phyloP scores from a whole-genome alignment of 2,329 filamentous ascomycete species.

The Leptographium wingfieldii region DNA sequence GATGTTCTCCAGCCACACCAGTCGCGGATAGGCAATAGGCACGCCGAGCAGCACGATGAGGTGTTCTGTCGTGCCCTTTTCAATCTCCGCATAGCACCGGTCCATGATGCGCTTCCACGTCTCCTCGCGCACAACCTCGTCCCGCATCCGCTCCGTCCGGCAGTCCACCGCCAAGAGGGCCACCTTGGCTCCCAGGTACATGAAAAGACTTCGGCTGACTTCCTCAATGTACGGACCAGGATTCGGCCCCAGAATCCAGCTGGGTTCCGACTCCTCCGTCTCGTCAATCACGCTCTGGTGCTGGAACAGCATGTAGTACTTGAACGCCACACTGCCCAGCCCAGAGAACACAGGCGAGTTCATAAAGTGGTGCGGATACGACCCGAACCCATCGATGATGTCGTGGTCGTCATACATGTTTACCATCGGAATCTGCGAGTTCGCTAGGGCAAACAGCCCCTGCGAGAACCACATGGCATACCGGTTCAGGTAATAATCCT shows the following conservation, averaged over 20 bases:
- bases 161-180: slow-evolving; percentile 82
- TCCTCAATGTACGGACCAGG: slow-evolving; percentile 88
- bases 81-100: slow-evolving; percentile 68
- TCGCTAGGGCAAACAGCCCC: slow-evolving; percentile 84
- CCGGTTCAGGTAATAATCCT: slow-evolving; percentile 74
- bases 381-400: slow-evolving; percentile 83
- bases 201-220: slow-evolving; percentile 71
- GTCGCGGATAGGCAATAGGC: slow-evolving; percentile 66
- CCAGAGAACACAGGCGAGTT: slow-evolving; percentile 79
- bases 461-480: slow-evolving; percentile 96
- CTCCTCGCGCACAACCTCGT: slow-evolving; percentile 66
- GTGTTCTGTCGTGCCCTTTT: slow-evolving; percentile 77
- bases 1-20: slow-evolving; percentile 61
- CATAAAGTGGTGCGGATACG: slow-evolving; percentile 89
- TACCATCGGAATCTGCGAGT: slow-evolving; percentile 92
- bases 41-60: slow-evolving; percentile 77
- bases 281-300: slow-evolving; percentile 81
- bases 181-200: slow-evolving; percentile 67
- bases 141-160: slow-evolving; percentile 75
- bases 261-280: slow-evolving; percentile 72
- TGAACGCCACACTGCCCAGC: slow-evolving; percentile 83
- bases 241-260: slow-evolving; percentile 70
- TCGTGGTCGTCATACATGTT: slow-evolving; percentile 98
- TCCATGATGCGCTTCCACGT: slow-evolving; percentile 84
- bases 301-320: slow-evolving; percentile 98